Base-by-base conservation (phyloP, 495 filamentous ascomycete species). In the Sabuloglossum arenarium region DNA sequence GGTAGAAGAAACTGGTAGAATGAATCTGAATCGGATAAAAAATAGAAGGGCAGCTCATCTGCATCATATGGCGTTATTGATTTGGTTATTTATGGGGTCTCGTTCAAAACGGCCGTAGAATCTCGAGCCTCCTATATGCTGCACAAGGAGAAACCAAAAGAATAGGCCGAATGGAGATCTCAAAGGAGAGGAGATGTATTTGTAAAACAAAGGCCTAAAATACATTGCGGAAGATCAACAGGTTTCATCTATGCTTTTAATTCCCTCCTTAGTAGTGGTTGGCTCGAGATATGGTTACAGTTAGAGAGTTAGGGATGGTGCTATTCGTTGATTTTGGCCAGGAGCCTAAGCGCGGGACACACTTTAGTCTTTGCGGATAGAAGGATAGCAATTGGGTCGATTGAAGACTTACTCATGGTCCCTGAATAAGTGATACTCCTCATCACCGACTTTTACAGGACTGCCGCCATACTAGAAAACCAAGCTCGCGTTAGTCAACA, bases 391-490 rank as follows among this genome's bases (percentile, higher is more conserved):
- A 55, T 19, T 39, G 3, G 9, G 21, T 55, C 8, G 16, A 24
- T 4, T 16, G 43, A 42, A 24, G 58, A 55, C 85, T 66, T 81
- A 96, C 91, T 99, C 91, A 71, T 86, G 82, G 70, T 99, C 91
- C 62, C 90, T 76, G 81, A 93, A 99, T 56, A 99, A 82, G 59
- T 82, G 80, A 73, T 79, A 97, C 75, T 97, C 91, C 60, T 96
- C 86, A 60, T 97, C 89, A 59, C 90, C 90, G 62, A 97, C 87
- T 79, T 96, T 96, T 69, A 99, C 78, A 55, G 93, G 83, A 66
- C 84, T 88, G 56, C 91, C 91, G 69, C 91, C 91, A 66, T 84
- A 99, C 91, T 98, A 61, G 19, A 23, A 39, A 43, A 4, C 16
- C 39, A 43, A 4, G n/a, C 3, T 12, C n/a, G n/a, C 39, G 9